Percentiles rank a stretch among this genome's conserved stretches.
Conservation (phyloP, 2,329 filamentous ascomycete species). For the Sclerotiophoma versabilis region DNA sequence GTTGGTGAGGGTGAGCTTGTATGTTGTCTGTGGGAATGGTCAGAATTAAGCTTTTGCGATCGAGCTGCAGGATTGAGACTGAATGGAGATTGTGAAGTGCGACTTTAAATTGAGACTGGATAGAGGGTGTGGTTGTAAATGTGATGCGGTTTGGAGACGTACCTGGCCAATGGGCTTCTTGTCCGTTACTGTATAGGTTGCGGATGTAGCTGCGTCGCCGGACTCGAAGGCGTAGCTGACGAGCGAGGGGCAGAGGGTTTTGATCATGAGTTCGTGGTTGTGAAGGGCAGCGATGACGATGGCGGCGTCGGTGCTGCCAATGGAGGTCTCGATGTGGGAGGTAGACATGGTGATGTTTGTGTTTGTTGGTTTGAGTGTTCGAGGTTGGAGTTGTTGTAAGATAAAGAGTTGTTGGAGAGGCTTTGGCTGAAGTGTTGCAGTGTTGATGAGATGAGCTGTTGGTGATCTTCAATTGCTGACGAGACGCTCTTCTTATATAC, state of each 20-base stretch:
- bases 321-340: constrained; percentile 47
- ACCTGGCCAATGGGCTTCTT: constrained; percentile 51
- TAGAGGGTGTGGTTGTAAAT: background rate
- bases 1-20: constrained; percentile 52
- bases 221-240: constrained; percentile 45
- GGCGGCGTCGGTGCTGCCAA: constrained; percentile 33
- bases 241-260: constrained; percentile 46
- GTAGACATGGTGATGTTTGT: constrained; percentile 41
- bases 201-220: constrained; percentile 37
- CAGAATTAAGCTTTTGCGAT: background rate
- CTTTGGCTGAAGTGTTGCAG: constrained; percentile 2
- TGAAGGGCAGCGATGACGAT: constrained; percentile 47
- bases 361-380: background rate
- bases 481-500: constrained; percentile 15
- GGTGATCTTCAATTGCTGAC: constrained; percentile 1
- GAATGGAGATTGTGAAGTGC: too few relatives aligned
- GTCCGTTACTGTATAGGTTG: constrained; percentile 49
- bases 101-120: too few relatives aligned
- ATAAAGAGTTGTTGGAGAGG: background rate
- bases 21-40: constrained; percentile 43
- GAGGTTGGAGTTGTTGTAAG: background rate
- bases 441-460: constrained; percentile 17
- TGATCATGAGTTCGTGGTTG: constrained; percentile 52
- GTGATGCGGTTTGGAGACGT: background rate
- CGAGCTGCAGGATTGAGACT: too few relatives aligned